A percentile compares a stretch with the other conserved stretches of the same genome.
Evolutionary conservation across 345 rosid species (phyloP).

Genomic region (Euphorbia peplus): DNA sequence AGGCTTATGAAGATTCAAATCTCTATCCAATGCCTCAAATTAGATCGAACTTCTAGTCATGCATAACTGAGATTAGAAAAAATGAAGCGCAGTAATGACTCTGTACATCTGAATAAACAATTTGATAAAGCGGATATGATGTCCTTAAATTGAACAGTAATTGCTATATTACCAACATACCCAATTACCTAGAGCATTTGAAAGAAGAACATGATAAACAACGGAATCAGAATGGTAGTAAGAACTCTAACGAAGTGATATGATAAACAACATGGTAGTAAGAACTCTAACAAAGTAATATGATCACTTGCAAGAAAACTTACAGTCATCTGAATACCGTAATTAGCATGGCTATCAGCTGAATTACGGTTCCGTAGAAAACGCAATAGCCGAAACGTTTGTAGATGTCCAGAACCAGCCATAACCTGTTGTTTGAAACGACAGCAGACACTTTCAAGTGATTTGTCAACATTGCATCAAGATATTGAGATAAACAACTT

Average conservation of each 20-base stretch:
- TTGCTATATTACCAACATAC: background rate
- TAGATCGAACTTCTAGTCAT: background rate
- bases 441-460: constrained; percentile 19
- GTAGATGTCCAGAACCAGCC: constrained; percentile 97
- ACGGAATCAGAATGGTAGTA: no score
- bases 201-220: background rate
- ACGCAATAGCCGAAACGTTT: constrained; percentile 73
- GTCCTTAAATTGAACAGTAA: background rate
- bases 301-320: constrained; percentile 25
- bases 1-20: background rate
- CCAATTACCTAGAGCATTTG: constrained; percentile 1
- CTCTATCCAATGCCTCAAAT: background rate
- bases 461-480: constrained; percentile 3
- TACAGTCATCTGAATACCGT: constrained; percentile 91
- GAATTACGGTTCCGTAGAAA: constrained; percentile 74
- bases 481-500: constrained; percentile 7
- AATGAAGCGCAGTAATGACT: background rate
- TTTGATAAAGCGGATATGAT: background rate
- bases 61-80: background rate
- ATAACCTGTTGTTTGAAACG: constrained; percentile 55
- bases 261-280: no score
- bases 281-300: background rate
- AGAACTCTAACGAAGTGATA: background rate
- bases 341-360: constrained; percentile 82
- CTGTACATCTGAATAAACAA: background rate